phyloP scores from a whole-genome alignment of 148 eudicot genomes.

The Rhododendron molle region DNA sequence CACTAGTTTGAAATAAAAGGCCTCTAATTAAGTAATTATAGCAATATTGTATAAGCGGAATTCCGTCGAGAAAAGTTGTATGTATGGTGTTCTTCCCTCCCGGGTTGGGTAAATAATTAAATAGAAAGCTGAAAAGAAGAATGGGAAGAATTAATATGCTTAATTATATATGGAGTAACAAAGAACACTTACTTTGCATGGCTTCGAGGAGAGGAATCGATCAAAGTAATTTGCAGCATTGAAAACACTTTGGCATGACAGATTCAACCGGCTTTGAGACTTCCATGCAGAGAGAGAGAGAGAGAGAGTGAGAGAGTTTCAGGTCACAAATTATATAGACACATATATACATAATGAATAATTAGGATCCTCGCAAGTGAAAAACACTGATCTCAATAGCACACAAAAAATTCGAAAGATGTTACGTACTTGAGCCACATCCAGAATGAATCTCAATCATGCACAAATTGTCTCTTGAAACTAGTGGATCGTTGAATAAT shows the following conservation, averaged over 20 bases:
- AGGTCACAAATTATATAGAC: not conserved
- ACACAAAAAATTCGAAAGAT: not conserved
- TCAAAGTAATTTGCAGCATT: slow-evolving; percentile 38
- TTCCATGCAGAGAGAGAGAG: slow-evolving; percentile 1
- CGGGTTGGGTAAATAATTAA: not conserved
- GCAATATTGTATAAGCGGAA: too few relatives aligned
- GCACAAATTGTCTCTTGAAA: too few relatives aligned
- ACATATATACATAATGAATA: not conserved
- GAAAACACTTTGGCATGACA: slow-evolving; percentile 29
- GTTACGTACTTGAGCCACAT: too few relatives aligned
- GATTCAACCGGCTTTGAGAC: slow-evolving; percentile 29
- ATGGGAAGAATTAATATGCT: not conserved
- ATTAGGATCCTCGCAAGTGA: not conserved
- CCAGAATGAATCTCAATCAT: too few relatives aligned
- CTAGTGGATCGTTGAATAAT: too few relatives aligned
- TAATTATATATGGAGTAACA: too few relatives aligned
- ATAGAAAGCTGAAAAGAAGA: not conserved
- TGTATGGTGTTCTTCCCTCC: not conserved
- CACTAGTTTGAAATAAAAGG: too few relatives aligned
- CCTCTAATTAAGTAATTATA: too few relatives aligned
- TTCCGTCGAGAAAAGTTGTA: too few relatives aligned
- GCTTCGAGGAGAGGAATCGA: slow-evolving; percentile 28
- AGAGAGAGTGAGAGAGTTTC: not conserved
- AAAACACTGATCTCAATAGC: not conserved
- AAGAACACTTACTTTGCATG: slow-evolving; percentile 26